Base-by-base conservation (phyloP, 192 early-diverging fungal species). In the Polychytrium aggregatum region DNA sequence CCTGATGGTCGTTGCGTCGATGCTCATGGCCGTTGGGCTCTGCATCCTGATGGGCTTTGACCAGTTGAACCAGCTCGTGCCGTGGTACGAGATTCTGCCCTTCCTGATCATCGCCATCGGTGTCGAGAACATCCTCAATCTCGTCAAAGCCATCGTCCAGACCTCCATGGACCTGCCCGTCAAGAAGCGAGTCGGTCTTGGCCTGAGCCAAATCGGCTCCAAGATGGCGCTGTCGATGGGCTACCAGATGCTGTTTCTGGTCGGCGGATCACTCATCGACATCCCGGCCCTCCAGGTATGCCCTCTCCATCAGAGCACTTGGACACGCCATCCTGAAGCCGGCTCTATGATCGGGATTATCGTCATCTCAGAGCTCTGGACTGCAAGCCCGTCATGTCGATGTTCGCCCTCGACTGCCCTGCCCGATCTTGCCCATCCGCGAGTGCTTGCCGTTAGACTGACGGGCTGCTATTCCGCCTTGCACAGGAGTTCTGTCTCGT, bases 401-500 rank as follows among this genome's bases (percentile, higher is more conserved):
- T n/a, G n/a, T n/a, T n/a, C n/a, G n/a, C n/a, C n/a, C n/a, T n/a
- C n/a, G n/a, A n/a, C n/a, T n/a, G n/a, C n/a, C n/a, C n/a, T n/a
- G n/a, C n/a, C n/a, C n/a, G n/a, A n/a, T n/a, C n/a, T n/a, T n/a
- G n/a, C n/a, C n/a, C n/a, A n/a, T n/a, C n/a, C n/a, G n/a, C n/a
- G n/a, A n/a, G n/a, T n/a, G n/a, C n/a, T n/a, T n/a, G n/a, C n/a
- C n/a, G n/a, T n/a, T n/a, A n/a, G n/a, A n/a, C 44, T 25, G 17
- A 51, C 38, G 21, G 26, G 44, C 3, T 46, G 22, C 25, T 35
- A 0, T 26, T 20, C 27, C 0, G 8, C 20, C 22, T 29, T 18
- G 24, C 26, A 22, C 46, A 73, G 65, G 83, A 88, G 47, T 88
- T 87, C 59, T 86, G 83, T 43, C 57, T 83, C 1, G 84, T 86